Base-by-base conservation (phyloP, 805 yeast genomes). In the Suhomyces emberorum region DNA sequence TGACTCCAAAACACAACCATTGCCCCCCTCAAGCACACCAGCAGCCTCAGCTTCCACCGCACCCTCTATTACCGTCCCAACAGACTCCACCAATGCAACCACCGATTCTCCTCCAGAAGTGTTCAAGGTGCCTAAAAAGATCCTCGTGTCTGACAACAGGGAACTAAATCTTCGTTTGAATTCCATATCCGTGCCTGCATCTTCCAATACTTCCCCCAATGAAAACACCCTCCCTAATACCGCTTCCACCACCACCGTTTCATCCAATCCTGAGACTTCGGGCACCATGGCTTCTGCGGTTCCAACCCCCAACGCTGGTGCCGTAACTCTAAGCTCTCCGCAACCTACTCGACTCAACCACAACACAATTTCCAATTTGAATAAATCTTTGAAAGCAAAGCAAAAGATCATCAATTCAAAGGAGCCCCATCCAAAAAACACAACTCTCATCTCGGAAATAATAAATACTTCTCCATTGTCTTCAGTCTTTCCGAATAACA, bases 381-480 rank as follows among this genome's bases (percentile, higher is more conserved):
- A 69, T 48, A 67, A 68, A 42, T 60, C 72, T 3, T 41, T 69
- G 18, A 66, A 64, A 41, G 72, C 69, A 24, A 67, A 68, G 38
- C 74, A 68, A 40, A 62, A 61, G 39, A 54, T 65, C 34, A 62
- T 65, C 38, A 60, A 44, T 32, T 40, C 59, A 3, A 58, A 62
- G 30, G 70, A 64, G 36, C 61, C 67, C 3, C 64, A 57, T 28
- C 59, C 66, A 10, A 63, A 63, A 36, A 61, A 53, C 38, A 48
- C 68, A 3, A 49, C 64, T 5, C 37, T 60, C 18, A 61, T 65
- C 30, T 57, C 60, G 28, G 69, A 61, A 26, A 63, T 65, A 10
- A 44, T 63, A 19, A 64, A 59, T 35, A 52, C 65, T 6, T 59
- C 69, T 5, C 70, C 71, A 7, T 55, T 47, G 39, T 40, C 55